A percentile compares a stretch with the other conserved stretches of the same genome.
Evolutionary conservation across 2,329 filamentous ascomycete species (phyloP).

Genomic region (Eutypella sp.): DNA sequence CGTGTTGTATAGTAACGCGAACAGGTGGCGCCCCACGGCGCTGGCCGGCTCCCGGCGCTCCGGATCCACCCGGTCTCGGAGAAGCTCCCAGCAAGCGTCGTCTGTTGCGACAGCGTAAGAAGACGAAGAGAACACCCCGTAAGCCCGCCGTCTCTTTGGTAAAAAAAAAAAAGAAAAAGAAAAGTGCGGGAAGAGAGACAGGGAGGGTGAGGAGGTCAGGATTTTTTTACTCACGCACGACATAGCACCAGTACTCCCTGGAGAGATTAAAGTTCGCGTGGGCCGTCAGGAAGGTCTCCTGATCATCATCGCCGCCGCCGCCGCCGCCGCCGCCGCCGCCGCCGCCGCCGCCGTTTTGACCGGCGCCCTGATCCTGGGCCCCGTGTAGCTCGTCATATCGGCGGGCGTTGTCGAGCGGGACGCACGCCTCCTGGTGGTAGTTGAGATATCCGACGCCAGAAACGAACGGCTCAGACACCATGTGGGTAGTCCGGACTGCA

Average conservation of each 20-base stretch:
- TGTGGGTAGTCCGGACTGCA: constrained; percentile 2
- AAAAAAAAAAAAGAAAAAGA: not conserved
- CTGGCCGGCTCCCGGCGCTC: constrained; percentile 1
- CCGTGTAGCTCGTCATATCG: constrained; percentile 3
- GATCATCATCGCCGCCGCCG: constrained; percentile 3
- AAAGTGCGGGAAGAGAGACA: not conserved
- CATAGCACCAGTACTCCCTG: constrained; percentile 12
- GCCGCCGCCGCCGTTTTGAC: too few relatives aligned
- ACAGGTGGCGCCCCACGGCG: constrained; percentile 12
- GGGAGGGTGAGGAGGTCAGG: not conserved
- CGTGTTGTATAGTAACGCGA: constrained; percentile 15
- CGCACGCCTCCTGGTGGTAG: constrained; percentile 6
- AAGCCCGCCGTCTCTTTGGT: too few relatives aligned
- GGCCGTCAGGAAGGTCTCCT: constrained; percentile 1
- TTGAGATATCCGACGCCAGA: constrained; percentile 16
- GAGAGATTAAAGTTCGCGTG: not conserved
- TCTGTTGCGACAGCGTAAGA: too few relatives aligned
- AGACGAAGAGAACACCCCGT: too few relatives aligned
- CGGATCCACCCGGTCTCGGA: constrained; percentile 10
- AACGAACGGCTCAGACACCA: constrained; percentile 8
- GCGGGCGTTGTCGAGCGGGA: constrained; percentile 1
- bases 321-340: too few relatives aligned
- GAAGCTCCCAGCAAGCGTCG: constrained; percentile 16
- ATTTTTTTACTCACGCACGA: constrained; percentile 6
- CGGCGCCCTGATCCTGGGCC: constrained; percentile 4